These are phyloP conservation scores for Phytomonas francai DNA, from an alignment of 208 protist genomes.

Conservation along the genomic window DNA sequence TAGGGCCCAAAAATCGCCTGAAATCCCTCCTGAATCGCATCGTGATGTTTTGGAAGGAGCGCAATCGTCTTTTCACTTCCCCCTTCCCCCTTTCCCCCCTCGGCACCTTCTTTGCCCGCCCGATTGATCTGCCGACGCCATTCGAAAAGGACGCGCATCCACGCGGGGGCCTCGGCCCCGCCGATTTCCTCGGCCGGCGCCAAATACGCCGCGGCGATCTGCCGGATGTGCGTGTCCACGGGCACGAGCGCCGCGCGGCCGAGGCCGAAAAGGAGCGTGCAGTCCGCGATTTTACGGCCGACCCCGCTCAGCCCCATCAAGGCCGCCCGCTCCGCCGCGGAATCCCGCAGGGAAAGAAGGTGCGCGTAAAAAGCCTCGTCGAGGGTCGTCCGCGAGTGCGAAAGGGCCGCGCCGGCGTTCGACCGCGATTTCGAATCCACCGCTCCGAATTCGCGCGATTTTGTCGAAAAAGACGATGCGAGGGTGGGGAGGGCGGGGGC, in stretches of 20 bases:
- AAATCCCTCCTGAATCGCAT: slow-evolving; percentile 70
- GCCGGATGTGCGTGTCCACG: slow-evolving; percentile 87
- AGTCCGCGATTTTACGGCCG: slow-evolving; percentile 81
- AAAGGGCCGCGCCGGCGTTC: background rate
- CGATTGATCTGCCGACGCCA: background rate
- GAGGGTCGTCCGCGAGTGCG: background rate
- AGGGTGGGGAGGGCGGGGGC: background rate
- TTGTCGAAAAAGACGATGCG: background rate
- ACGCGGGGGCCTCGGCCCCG: background rate
- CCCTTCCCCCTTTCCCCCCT: slow-evolving; percentile 4
- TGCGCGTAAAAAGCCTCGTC: slow-evolving; percentile 33
- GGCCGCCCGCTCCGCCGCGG: slow-evolving; percentile 25
- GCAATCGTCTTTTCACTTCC: slow-evolving; percentile 7
- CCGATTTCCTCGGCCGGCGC: background rate
- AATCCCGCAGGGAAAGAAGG: slow-evolving; percentile 11
- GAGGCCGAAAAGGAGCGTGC: slow-evolving; percentile 69
- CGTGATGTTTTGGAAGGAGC: slow-evolving; percentile 39
- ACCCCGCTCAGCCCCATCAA: slow-evolving; percentile 57
- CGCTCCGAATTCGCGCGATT: background rate
- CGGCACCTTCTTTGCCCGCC: background rate
- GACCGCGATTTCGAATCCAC: background rate
- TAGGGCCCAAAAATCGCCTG: slow-evolving; percentile 46
- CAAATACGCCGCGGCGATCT: slow-evolving; percentile 57
- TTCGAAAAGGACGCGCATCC: background rate
- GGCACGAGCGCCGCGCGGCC: slow-evolving; percentile 53